Evolutionary conservation across 2,329 filamentous ascomycete genomes (phyloP).

Genomic region (Epichloe typhina): DNA sequence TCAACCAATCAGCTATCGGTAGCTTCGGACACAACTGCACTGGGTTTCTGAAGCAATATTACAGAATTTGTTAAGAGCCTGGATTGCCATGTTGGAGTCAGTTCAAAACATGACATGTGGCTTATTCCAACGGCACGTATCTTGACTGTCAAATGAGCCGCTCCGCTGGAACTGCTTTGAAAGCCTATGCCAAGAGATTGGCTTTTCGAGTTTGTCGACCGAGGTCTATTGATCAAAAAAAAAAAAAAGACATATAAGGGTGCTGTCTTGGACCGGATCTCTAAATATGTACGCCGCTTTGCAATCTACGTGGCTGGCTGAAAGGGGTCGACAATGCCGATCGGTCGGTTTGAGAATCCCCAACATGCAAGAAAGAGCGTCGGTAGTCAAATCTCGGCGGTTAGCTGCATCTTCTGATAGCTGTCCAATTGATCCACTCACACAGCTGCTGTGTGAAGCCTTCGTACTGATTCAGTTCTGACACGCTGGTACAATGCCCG

Average conservation of each 20-base stretch:
- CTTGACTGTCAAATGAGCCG: neutral
- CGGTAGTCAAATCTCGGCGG: no score
- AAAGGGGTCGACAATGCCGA: slow-evolving; percentile 1
- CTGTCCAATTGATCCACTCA: neutral
- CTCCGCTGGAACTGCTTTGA: neutral
- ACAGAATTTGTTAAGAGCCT: neutral
- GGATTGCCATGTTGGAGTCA: neutral
- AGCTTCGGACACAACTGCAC: neutral
- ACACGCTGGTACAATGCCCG: neutral
- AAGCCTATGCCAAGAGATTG: no score
- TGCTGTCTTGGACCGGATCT: neutral
- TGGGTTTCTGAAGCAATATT: neutral
- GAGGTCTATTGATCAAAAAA: neutral
- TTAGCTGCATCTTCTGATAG: no score
- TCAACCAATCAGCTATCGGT: neutral
- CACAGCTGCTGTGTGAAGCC: neutral
- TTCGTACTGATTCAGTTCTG: neutral
- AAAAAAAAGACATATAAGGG: neutral
- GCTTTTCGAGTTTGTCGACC: neutral
- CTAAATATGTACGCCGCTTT: neutral
- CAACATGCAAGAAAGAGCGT: no score
- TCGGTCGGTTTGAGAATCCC: neutral
- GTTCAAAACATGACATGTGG: neutral
- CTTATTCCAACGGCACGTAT: neutral
- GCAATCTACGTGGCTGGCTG: neutral